Conservation (phyloP, 306 rosid species). For the Rosa chinensis region DNA sequence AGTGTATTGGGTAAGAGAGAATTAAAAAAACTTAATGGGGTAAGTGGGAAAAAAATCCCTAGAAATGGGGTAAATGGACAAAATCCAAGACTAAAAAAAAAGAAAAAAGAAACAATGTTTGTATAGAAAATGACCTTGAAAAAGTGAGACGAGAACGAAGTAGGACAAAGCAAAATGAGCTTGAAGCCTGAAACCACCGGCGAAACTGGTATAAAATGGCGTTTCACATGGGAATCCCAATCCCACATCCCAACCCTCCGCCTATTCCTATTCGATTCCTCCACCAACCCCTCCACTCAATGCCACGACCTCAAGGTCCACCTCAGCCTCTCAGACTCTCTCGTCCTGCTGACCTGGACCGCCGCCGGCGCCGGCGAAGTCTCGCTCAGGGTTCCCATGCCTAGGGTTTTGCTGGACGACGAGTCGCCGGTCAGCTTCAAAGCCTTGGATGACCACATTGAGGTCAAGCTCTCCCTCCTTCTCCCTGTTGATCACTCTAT, state of each 20-base stretch:
- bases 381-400: constrained; percentile 69
- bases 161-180: constrained; percentile 6
- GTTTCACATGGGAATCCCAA: constrained; percentile 87
- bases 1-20: too few relatives aligned
- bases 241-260: constrained; percentile 77
- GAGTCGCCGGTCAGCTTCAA: constrained; percentile 56
- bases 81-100: background rate
- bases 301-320: constrained; percentile 54
- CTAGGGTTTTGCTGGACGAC: constrained; percentile 60
- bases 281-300: constrained; percentile 48
- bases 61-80: too few relatives aligned
- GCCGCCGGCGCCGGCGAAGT: constrained; percentile 17
- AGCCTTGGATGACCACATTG: constrained; percentile 63
- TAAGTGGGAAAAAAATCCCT: too few relatives aligned
- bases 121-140: too few relatives aligned
- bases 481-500: constrained; percentile 79
- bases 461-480: constrained; percentile 74
- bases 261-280: constrained; percentile 51
- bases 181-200: constrained; percentile 4
- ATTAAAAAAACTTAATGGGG: too few relatives aligned
- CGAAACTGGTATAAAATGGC: constrained; percentile 46
- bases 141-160: background rate
- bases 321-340: constrained; percentile 41
- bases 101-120: too few relatives aligned
- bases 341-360: constrained; percentile 45